Conservation (phyloP, 495 filamentous ascomycete genomes). For the Trichoderma reesei region DNA sequence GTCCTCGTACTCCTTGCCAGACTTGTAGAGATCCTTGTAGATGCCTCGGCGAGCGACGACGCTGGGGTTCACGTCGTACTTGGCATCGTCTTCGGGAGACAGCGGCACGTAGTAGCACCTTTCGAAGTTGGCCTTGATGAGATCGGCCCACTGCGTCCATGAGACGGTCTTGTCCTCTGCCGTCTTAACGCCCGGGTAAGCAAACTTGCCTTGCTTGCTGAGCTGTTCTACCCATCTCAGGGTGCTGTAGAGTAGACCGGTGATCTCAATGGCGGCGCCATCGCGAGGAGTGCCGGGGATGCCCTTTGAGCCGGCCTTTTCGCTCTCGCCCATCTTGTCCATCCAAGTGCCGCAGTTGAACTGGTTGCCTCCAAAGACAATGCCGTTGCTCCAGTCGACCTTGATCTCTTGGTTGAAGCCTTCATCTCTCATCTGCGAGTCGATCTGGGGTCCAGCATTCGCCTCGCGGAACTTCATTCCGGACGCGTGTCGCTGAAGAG, state of each 20-base stretch:
- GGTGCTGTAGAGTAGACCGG: constrained; percentile 80
- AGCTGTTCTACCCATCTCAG: constrained; percentile 69
- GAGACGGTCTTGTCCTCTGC: constrained; percentile 51
- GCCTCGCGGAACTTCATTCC: constrained; percentile 90
- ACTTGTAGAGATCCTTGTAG: constrained; percentile 92
- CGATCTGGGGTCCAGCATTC: constrained; percentile 78
- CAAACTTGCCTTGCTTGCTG: constrained; percentile 54
- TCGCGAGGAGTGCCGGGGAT: constrained; percentile 94
- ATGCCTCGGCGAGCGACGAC: constrained; percentile 85
- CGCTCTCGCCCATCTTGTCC: constrained; percentile 99
- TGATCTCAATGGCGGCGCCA: constrained; percentile 92
- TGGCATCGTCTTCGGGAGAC: constrained; percentile 52
- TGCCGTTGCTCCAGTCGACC: constrained; percentile 85
- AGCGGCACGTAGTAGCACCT: constrained; percentile 77
- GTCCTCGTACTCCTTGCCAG: constrained; percentile 91
- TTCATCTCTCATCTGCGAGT: constrained; percentile 85
- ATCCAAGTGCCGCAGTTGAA: constrained; percentile 98
- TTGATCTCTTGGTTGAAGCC: constrained; percentile 87
- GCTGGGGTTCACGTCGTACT: constrained; percentile 69
- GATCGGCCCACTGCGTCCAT: constrained; percentile 69
- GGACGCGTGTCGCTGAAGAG: constrained; percentile 77
- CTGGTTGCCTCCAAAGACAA: constrained; percentile 91
- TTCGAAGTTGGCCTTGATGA: constrained; percentile 82
- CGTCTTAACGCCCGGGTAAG: constrained; percentile 58
- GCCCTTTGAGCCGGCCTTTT: constrained; percentile 82